Evolutionary conservation across 768 basidiomycete species (phyloP).

Genomic region (Favolaschia claudopus): DNA sequence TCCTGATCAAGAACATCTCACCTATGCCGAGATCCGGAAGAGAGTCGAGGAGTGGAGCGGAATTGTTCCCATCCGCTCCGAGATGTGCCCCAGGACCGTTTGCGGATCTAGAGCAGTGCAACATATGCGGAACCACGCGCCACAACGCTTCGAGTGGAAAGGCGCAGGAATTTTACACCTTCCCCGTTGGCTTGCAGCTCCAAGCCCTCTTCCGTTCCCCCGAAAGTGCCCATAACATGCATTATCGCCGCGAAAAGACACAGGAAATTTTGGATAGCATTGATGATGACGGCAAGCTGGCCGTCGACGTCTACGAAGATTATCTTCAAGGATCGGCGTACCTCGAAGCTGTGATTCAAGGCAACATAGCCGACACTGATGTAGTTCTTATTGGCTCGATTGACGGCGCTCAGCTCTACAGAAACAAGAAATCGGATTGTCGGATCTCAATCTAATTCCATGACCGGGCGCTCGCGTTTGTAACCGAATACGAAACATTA

Average conservation of each 20-base stretch:
- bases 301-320: background rate
- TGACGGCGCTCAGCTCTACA: background rate
- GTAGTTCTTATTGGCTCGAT: background rate
- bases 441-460: background rate
- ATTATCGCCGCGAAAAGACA: background rate
- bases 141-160: background rate
- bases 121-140: background rate
- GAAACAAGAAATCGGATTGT: background rate
- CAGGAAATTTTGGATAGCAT: background rate
- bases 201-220: too few species aligned
- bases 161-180: background rate
- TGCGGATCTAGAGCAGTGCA: background rate
- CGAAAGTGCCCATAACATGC: background rate
- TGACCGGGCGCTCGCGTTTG: too few species aligned
- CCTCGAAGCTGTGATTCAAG: background rate
- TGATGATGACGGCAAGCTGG: background rate
- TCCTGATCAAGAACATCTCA: background rate
- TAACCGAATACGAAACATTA: too few species aligned
- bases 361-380: background rate
- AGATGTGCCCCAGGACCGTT: background rate
- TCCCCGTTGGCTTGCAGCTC: background rate
- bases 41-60: constrained; percentile 1
- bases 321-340: background rate
- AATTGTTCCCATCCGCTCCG: background rate
- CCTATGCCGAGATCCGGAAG: background rate